Base-by-base conservation (phyloP, 257 asterid species). In the Petrea volubilis region DNA sequence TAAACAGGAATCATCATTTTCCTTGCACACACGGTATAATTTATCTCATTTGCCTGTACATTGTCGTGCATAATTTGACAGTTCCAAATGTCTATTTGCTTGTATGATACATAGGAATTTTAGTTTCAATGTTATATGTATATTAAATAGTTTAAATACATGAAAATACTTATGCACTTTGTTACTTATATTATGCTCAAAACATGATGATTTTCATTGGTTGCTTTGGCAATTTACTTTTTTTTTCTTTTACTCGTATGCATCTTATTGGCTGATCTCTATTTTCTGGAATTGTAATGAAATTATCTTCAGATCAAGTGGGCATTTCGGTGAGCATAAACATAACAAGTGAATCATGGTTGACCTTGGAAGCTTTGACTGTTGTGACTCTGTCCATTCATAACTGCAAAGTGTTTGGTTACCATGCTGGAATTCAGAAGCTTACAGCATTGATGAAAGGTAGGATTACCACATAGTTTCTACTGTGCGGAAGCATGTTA, bases 361-460 rank as follows among this genome's bases (percentile, higher is more conserved):
- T 87, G 81, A 71, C 91, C 74, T 84, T 94, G 80, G 97, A 91
- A 72, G 89, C 96, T 65, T 82, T 94, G 87, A 78, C 90, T 56
- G 71, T 86, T 76, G 84, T 86, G 83, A 79, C 90, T 36, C 84
- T 86, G 81, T 94, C 99, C 56, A 74, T 83, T 87, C 95, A 94
- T 88, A 94, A 94, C 76, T 91, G 97, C 91, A 82, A 87, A 80
- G 91, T 88, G 59, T 79, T 91, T 82, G 91, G 90, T 60, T 88
- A 85, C 83, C 82, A 88, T 77, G 88, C 90, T 72, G 99, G 96
- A 61, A 83, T 94, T 74, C 96, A 88, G 73, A 94, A 91, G 86
- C 93, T 94, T 70, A 85, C 96, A 27, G 96, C 99, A 51, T 73
- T 94, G 80, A 84, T 91, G 96, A 94, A 94, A 87, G 97, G 97